phyloP scores from a whole-genome alignment of 2,329 filamentous ascomycete species.

The Colletotrichum higginsianum region DNA sequence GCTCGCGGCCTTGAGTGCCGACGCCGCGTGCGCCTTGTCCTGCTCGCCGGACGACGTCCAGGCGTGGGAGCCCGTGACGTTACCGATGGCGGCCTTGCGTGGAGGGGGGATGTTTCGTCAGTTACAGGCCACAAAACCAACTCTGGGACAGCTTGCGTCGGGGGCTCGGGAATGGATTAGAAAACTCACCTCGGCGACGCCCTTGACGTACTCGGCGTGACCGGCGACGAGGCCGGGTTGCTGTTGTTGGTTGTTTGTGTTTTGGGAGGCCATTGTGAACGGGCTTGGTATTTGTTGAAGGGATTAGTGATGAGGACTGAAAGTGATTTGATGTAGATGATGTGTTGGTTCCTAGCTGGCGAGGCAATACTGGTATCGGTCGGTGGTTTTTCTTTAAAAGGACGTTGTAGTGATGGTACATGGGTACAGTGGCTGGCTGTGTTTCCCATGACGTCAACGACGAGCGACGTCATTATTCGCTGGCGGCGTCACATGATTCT shows the following conservation, averaged over 20 bases:
- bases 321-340: neutral
- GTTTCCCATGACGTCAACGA: slow-evolving; percentile 33
- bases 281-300: neutral
- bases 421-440: neutral
- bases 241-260: slow-evolving; percentile 47
- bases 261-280: slow-evolving; percentile 31
- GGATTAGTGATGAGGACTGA: too few species aligned
- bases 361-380: too few species aligned
- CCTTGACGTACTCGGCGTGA: slow-evolving; percentile 79
- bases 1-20: slow-evolving; percentile 73
- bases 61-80: slow-evolving; percentile 71
- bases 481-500: slow-evolving; percentile 33
- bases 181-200: slow-evolving; percentile 71
- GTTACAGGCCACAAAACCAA: neutral
- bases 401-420: slow-evolving; percentile 11
- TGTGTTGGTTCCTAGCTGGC: fast-evolving
- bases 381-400: neutral
- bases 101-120: neutral
- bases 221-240: slow-evolving; percentile 73
- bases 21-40: slow-evolving; percentile 74
- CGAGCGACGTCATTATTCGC: slow-evolving; percentile 30
- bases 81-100: slow-evolving; percentile 70
- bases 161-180: neutral
- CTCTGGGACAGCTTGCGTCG: neutral
- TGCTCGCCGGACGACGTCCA: slow-evolving; percentile 76